These are phyloP conservation scores for Cyclotella distinguenda DNA, from an alignment of 108 stramenopile species.

Conservation along the genomic window DNA sequence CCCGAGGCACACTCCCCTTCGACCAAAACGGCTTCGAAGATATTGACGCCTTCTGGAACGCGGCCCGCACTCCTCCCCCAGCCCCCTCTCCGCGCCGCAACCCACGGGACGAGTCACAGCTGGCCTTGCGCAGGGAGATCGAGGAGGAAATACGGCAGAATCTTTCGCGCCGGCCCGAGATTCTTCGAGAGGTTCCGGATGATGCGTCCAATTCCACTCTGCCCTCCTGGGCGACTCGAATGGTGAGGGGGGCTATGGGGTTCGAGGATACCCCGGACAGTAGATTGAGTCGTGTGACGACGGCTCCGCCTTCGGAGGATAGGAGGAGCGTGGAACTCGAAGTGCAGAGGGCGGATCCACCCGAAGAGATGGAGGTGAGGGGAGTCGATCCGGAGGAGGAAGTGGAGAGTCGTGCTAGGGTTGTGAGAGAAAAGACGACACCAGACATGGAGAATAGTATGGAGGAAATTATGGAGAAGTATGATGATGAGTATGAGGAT, in stretches of 20 bases:
- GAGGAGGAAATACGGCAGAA: too few species aligned
- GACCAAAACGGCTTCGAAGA: slow-evolving; percentile 39
- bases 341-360: slow-evolving; percentile 26
- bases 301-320: slow-evolving; percentile 17
- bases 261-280: slow-evolving; percentile 21
- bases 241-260: slow-evolving; percentile 38
- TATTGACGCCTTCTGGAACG: slow-evolving; percentile 42
- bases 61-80: slow-evolving; percentile 24
- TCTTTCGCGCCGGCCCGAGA: too few species aligned
- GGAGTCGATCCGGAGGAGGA: slow-evolving; percentile 38
- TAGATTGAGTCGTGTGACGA: slow-evolving; percentile 21
- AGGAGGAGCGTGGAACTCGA: background rate
- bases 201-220: slow-evolving; percentile 3
- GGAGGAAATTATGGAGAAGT: slow-evolving; percentile 38
- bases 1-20: slow-evolving; percentile 20
- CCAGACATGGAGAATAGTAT: slow-evolving; percentile 33
- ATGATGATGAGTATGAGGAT: slow-evolving; percentile 47
- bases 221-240: slow-evolving; percentile 23
- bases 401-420: slow-evolving; percentile 8
- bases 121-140: too few species aligned
- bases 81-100: background rate
- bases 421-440: slow-evolving; percentile 5
- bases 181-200: too few species aligned
- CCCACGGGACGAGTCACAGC: slow-evolving; percentile 1
- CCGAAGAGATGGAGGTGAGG: slow-evolving; percentile 29